phyloP scores from a whole-genome alignment of 495 filamentous ascomycete species.

The Penicillium nucicola region DNA sequence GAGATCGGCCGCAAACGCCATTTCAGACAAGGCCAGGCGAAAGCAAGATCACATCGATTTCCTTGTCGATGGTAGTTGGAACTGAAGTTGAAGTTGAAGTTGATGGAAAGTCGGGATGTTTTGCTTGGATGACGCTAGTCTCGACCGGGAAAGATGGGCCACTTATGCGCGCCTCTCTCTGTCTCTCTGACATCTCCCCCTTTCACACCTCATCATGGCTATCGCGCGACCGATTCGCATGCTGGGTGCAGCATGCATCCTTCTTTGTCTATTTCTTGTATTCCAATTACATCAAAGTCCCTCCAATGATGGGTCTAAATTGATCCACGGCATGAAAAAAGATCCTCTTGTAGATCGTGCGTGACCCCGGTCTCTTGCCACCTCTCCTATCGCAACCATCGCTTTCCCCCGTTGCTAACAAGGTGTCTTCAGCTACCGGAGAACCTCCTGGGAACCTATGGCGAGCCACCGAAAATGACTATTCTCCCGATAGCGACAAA shows the following conservation, averaged over 20 bases:
- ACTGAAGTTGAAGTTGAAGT: conserved; percentile 1
- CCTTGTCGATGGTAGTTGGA: too few species aligned
- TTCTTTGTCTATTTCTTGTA: conserved; percentile 71
- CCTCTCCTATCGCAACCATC: neutral
- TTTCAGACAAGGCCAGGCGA: conserved; percentile 17
- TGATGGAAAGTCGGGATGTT: conserved; percentile 15
- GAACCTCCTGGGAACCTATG: conserved; percentile 76
- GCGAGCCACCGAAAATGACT: conserved; percentile 64
- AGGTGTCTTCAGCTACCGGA: conserved; percentile 56
- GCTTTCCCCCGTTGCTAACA: conserved; percentile 4
- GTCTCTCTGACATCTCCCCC: conserved; percentile 14
- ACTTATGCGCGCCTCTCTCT: conserved; percentile 8
- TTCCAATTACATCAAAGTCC: conserved; percentile 61
- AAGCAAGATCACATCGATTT: neutral
- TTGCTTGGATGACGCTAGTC: conserved; percentile 26
- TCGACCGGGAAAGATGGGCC: conserved; percentile 28
- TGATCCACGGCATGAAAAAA: conserved; percentile 52
- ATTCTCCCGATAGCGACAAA: conserved; percentile 68
- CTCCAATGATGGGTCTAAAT: conserved; percentile 30
- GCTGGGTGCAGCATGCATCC: conserved; percentile 64
- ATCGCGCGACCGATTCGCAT: conserved; percentile 79
- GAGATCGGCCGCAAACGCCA: conserved; percentile 46
- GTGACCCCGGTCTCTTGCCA: conserved; percentile 24
- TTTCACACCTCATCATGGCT: conserved; percentile 57
- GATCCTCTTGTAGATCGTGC: conserved; percentile 85